Evolutionary conservation across 2,329 filamentous ascomycete genomes (phyloP).

Genomic region (Botrytis fragariae): DNA sequence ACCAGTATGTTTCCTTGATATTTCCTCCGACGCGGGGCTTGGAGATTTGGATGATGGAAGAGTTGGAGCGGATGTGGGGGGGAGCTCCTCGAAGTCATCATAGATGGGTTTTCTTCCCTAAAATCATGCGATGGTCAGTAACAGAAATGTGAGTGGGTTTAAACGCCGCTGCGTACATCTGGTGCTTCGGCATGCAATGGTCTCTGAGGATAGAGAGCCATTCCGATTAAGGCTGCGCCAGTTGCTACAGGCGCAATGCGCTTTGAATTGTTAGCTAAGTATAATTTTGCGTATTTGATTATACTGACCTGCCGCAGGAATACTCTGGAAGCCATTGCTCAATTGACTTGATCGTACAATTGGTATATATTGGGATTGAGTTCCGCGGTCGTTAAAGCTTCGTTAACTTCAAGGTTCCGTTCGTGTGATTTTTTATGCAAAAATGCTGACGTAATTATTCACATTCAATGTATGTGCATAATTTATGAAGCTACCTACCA

Average conservation of each 20-base stretch:
- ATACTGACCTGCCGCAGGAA: slow-evolving; percentile 50
- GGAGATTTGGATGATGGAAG: slow-evolving; percentile 24
- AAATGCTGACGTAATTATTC: slow-evolving; percentile 12
- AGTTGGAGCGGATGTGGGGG: slow-evolving; percentile 36
- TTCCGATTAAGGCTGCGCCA: slow-evolving; percentile 42
- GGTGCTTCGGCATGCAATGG: slow-evolving; percentile 49
- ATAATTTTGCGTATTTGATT: slow-evolving; percentile 21
- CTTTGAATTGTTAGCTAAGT: slow-evolving; percentile 38
- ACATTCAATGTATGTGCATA: slow-evolving; percentile 16
- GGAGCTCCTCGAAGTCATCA: slow-evolving; percentile 59
- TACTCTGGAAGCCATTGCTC: slow-evolving; percentile 52
- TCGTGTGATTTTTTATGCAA: slow-evolving; percentile 18
- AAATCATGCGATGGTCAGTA: slow-evolving; percentile 27
- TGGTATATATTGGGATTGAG: slow-evolving; percentile 7
- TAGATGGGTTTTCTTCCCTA: slow-evolving; percentile 70
- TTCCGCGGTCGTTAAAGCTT: slow-evolving; percentile 19
- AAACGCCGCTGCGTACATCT: slow-evolving; percentile 26
- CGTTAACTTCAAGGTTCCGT: slow-evolving; percentile 9
- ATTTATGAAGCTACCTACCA: background rate
- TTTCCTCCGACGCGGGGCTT: slow-evolving; percentile 19
- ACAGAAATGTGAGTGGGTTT: slow-evolving; percentile 3
- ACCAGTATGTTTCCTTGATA: slow-evolving; percentile 39
- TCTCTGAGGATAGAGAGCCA: slow-evolving; percentile 47
- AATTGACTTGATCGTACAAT: slow-evolving; percentile 27
- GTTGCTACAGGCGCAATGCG: slow-evolving; percentile 48